A percentile compares a stretch with the other conserved stretches of the same genome.
phyloP scores from a whole-genome alignment of 2,329 filamentous ascomycete genomes.

The Penicillium hesseltinei region DNA sequence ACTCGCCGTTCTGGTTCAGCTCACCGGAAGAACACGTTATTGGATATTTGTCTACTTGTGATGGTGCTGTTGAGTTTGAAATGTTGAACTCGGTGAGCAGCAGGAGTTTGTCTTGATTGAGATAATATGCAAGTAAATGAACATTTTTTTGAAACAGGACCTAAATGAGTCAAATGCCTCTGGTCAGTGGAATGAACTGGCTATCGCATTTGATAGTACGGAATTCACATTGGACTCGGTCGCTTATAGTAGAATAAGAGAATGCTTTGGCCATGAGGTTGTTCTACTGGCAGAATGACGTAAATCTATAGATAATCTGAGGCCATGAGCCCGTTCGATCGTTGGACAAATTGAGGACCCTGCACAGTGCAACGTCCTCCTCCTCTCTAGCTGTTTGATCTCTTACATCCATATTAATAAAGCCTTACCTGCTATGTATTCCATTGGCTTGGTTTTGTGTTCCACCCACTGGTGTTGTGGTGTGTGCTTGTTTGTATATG shows the following conservation, averaged over 20 bases:
- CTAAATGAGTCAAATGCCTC: background rate
- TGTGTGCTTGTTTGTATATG: too few relatives aligned
- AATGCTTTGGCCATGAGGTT: background rate
- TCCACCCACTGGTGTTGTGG: too few relatives aligned
- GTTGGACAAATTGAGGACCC: background rate
- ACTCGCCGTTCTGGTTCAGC: conserved; percentile 37
- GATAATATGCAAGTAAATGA: too few relatives aligned
- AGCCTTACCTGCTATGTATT: too few relatives aligned
- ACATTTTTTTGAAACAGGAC: background rate
- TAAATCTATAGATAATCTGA: background rate
- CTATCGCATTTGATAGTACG: background rate
- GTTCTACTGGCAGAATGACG: background rate
- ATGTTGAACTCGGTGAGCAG: conserved; percentile 30
- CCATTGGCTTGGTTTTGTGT: too few relatives aligned
- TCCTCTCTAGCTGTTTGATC: background rate
- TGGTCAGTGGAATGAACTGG: background rate
- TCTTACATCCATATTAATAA: too few relatives aligned
- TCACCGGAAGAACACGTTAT: conserved; percentile 36
- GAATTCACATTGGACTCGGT: background rate
- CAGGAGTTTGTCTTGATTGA: conserved; percentile 6
- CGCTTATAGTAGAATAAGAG: background rate
- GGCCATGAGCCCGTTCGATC: background rate
- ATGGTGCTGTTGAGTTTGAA: conserved; percentile 26
- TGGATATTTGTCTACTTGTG: conserved; percentile 29
- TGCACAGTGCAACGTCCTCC: background rate